Percentiles rank a stretch among this genome's conserved stretches.
Evolutionary conservation across 805 yeast genomes (phyloP).

Genomic region (Ascoidea tarda): DNA sequence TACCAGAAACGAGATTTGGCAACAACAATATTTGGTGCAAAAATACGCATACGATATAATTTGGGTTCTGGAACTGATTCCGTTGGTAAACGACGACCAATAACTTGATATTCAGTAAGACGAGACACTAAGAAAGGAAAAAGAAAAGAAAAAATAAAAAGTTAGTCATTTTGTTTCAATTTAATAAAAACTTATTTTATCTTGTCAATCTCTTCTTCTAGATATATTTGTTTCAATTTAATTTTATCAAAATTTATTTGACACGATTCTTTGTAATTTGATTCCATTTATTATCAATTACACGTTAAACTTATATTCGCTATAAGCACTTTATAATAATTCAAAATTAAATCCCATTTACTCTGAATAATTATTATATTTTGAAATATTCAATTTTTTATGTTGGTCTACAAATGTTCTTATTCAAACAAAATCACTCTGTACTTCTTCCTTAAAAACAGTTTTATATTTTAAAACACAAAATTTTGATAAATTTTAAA

Average conservation of each 20-base stretch:
- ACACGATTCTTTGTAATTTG: background rate
- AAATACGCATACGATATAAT: constrained; percentile 99
- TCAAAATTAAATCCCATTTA: too few species aligned
- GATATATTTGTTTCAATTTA: background rate
- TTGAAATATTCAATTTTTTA: too few species aligned
- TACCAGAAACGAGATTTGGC: constrained; percentile 99
- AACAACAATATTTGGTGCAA: constrained; percentile 97
- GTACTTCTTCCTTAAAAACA: too few species aligned
- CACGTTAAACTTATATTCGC: background rate
- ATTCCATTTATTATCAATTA: background rate
- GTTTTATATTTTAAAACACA: too few species aligned
- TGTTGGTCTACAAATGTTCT: too few species aligned
- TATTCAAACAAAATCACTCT: too few species aligned
- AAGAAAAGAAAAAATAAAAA: constrained; percentile 1
- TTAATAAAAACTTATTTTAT: too few species aligned
- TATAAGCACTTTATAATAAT: background rate
- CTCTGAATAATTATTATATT: too few species aligned
- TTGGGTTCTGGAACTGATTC: constrained; percentile 99
- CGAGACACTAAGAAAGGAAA: constrained; percentile 54
- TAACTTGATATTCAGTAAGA: constrained; percentile 98
- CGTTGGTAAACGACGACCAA: constrained; percentile 99
- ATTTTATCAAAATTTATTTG: background rate
- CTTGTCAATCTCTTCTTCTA: background rate
- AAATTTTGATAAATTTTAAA: too few species aligned
- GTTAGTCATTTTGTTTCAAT: constrained; percentile 6